Conservation (phyloP, 2,329 filamentous ascomycete genomes). For the Elsinoe australis region DNA sequence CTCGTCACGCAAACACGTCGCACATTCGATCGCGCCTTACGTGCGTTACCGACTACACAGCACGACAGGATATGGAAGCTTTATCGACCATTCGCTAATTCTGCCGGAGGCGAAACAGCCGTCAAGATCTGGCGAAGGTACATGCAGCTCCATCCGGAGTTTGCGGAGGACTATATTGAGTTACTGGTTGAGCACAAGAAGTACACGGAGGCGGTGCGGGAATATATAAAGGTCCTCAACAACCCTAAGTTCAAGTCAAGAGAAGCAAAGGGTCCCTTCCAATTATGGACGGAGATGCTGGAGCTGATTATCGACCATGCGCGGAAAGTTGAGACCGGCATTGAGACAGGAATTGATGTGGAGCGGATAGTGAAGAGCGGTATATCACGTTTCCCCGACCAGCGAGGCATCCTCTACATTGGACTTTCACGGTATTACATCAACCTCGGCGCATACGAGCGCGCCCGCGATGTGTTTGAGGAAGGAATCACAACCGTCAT, state of each 20-base stretch:
- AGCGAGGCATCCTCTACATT: constrained; percentile 90
- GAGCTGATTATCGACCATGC: constrained; percentile 89
- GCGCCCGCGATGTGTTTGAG: constrained; percentile 86
- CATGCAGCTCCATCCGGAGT: constrained; percentile 94
- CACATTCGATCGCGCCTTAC: constrained; percentile 85
- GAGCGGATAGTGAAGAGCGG: constrained; percentile 90
- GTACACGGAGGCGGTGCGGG: constrained; percentile 84
- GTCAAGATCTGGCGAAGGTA: constrained; percentile 92
- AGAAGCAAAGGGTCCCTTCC: constrained; percentile 87
- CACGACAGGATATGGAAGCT: constrained; percentile 93
- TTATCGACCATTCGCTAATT: constrained; percentile 85
- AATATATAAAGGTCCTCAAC: constrained; percentile 87
- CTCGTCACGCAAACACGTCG: constrained; percentile 76
- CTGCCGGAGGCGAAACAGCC: constrained; percentile 80
- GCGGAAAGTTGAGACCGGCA: constrained; percentile 65
- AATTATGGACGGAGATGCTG: constrained; percentile 97
- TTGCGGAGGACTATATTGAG: constrained; percentile 91
- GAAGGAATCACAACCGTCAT: constrained; percentile 96
- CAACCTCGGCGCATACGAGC: constrained; percentile 83
- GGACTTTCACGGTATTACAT: constrained; percentile 96
- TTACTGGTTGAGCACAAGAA: constrained; percentile 71
- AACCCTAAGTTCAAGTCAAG: constrained; percentile 87
- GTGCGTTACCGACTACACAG: constrained; percentile 86
- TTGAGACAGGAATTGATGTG: constrained; percentile 78
- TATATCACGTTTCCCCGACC: constrained; percentile 82